These are phyloP conservation scores for Exophiala phaeomuriformis DNA, from an alignment of 2,329 filamentous ascomycete genomes.

Conservation along the genomic window DNA sequence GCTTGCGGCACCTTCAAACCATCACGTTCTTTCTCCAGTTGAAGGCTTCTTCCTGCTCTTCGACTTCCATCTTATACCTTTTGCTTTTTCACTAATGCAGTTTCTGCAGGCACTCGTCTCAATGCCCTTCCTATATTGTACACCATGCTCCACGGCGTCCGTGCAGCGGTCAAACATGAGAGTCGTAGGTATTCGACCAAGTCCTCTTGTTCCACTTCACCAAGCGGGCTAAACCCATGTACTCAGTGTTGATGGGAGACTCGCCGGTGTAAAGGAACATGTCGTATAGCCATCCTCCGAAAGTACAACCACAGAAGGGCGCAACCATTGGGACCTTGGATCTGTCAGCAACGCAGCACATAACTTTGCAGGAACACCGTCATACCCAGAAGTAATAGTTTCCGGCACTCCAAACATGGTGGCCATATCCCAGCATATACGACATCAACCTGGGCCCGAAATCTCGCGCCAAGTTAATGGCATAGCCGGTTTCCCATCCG, in stretches of 20 bases:
- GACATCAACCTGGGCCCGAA: conserved; percentile 62
- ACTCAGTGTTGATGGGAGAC: conserved; percentile 56
- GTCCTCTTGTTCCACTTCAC: conserved; percentile 38
- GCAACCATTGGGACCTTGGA: conserved; percentile 61
- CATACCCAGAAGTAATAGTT: conserved; percentile 65
- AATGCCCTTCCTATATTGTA: too few relatives aligned
- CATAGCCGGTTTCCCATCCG: conserved; percentile 70
- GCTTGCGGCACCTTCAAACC: too few relatives aligned
- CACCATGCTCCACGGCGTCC: too few relatives aligned
- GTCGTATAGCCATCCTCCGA: conserved; percentile 62
- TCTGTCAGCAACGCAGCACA: background rate
- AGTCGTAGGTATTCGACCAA: background rate
- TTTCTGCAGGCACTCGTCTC: too few relatives aligned
- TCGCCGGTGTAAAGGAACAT: conserved; percentile 59
- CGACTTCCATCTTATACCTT: too few relatives aligned
- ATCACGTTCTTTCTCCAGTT: too few relatives aligned
- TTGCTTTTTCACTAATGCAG: too few relatives aligned
- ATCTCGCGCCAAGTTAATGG: conserved; percentile 66
- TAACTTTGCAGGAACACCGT: background rate
- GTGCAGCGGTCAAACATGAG: background rate
- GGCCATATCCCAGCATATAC: conserved; percentile 61
- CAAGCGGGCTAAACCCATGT: background rate
- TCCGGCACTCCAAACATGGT: conserved; percentile 59
- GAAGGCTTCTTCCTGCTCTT: too few relatives aligned
- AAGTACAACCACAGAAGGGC: conserved; percentile 57